Base-by-base conservation (phyloP, 345 rosid species). In the Geranium rotundifolium region DNA sequence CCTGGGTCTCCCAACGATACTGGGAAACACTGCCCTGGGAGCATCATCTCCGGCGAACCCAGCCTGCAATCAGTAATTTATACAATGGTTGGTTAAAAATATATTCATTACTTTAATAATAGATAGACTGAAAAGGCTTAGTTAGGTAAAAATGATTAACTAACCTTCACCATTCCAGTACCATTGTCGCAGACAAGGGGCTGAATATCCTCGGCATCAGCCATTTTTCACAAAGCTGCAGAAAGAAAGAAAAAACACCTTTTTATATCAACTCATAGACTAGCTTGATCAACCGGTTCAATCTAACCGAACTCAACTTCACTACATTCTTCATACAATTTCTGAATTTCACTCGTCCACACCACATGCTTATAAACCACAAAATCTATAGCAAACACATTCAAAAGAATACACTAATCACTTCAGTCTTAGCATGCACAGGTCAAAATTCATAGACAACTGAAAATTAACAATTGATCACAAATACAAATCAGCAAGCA, bases 191-290 rank as follows among this genome's bases (percentile, higher is more conserved):
- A 84, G 7, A 84, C 90, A 1, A 84, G 86, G 65, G 90, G 90
- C 70, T 84, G 90, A 71, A 90, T 90, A 65, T 90, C 97, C 84
- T 90, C 97, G 16, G 83, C 81, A 56, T 91, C 97, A 2, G 96
- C 97, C 97, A 91, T 91, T 65, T 86, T 77, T 64, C 65, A 78
- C 67, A 30, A 67, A 29, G n/a, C 72, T 72, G 59, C 20, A 60
- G 54, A 17, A 52, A 12, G 52, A 10, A 46, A 23, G 3, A 46
- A 7, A 14, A 46, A 9, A 14, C 16, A 46, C 16, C 52, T 2
- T 7, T 9, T 46, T 46, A 14, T 46, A 46, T 9, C 16, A 14
- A 46, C 3, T 46, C 15, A 12, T 9, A 0, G 13, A 46, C 15
- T 46, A 7, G 3, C 13, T 46, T 14, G 16, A 46, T 46, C 52